A percentile compares a stretch with the other conserved stretches of the same genome.
Evolutionary conservation across 2,329 filamentous ascomycete genomes (phyloP).

Genomic region (Calonectria leucothoes): DNA sequence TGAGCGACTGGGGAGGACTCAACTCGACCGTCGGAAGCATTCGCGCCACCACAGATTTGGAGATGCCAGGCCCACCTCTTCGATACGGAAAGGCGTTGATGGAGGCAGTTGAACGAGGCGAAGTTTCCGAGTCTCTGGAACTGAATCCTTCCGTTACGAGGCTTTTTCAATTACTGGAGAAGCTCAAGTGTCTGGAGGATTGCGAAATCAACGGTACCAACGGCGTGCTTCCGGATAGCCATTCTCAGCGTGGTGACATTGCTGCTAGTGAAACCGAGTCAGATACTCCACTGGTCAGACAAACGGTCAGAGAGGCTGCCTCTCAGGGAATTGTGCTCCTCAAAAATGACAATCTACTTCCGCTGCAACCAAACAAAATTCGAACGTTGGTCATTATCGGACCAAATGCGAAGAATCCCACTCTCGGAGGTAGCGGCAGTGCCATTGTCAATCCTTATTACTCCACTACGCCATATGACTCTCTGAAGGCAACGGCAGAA

Average conservation of each 20-base stretch:
- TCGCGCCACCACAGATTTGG: slow-evolving; percentile 37
- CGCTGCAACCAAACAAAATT: slow-evolving; percentile 37
- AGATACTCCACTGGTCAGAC: not conserved
- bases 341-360: slow-evolving; percentile 70
- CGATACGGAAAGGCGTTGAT: not conserved
- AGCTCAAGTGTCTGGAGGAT: slow-evolving; percentile 1
- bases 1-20: slow-evolving; percentile 48
- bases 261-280: not conserved
- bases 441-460: not conserved
- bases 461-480: not conserved
- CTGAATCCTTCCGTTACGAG: not conserved
- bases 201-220: not conserved
- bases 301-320: slow-evolving; percentile 20
- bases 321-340: slow-evolving; percentile 61
- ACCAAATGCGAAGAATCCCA: not conserved
- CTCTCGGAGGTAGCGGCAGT: not conserved
- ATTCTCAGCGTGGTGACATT: not conserved
- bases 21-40: slow-evolving; percentile 41
- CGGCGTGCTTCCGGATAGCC: not conserved
- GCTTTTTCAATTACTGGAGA: not conserved
- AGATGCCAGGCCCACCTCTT: slow-evolving; percentile 19
- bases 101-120: not conserved
- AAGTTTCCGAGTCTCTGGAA: not conserved
- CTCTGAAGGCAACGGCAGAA: not conserved
- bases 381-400: not conserved